These are phyloP conservation scores for Hypoxylon sp. DNA, from an alignment of 2,329 filamentous ascomycete species.

Conservation along the genomic window DNA sequence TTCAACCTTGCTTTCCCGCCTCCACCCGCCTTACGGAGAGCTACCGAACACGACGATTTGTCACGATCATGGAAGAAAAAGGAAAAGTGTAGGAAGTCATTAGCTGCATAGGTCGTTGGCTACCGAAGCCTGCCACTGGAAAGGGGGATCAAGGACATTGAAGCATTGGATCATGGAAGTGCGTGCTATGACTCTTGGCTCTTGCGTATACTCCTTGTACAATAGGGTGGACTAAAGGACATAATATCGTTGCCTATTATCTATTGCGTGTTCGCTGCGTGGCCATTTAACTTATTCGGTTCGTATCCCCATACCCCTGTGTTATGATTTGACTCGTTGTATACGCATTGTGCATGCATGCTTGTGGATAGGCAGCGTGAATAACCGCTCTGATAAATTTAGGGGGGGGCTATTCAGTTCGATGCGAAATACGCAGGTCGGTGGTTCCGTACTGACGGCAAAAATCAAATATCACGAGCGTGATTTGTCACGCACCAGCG, in stretches of 20 bases:
- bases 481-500: constrained; percentile 35
- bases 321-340: neutral
- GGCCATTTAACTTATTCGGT: constrained; percentile 15
- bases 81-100: constrained; percentile 3
- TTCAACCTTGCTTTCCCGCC: constrained; percentile 3
- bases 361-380: neutral
- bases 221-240: constrained; percentile 10
- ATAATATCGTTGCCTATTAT: constrained; percentile 35
- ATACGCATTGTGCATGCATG: constrained; percentile 3
- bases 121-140: constrained; percentile 10
- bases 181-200: constrained; percentile 24
- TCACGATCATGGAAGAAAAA: constrained; percentile 12
- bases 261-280: constrained; percentile 37
- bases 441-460: constrained; percentile 13
- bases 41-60: constrained; percentile 7
- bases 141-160: constrained; percentile 8
- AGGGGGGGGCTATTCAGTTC: constrained; percentile 5
- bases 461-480: constrained; percentile 31
- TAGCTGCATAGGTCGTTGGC: constrained; percentile 24
- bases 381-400: constrained; percentile 14
- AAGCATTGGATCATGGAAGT: constrained; percentile 26
- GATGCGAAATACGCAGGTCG: constrained; percentile 24
- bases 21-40: constrained; percentile 17
- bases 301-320: constrained; percentile 12
- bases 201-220: constrained; percentile 30